A percentile compares a stretch with the other conserved stretches of the same genome.
Evolutionary conservation across 768 basidiomycete genomes (phyloP).

Genomic region (Fomitopsis serialis): DNA sequence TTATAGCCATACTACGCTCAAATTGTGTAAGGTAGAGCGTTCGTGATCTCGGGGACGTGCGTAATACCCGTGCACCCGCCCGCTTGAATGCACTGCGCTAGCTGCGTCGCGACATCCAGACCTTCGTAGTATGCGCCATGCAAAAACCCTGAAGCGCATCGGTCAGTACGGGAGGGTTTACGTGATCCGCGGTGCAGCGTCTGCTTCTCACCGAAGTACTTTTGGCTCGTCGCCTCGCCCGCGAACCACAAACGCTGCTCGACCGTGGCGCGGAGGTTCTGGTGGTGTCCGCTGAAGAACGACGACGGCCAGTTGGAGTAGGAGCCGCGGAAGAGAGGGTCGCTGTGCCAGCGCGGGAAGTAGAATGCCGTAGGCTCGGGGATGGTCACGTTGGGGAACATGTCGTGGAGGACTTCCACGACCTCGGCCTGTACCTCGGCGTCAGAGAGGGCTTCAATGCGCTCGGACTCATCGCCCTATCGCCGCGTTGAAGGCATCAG

Average conservation of each 20-base stretch:
- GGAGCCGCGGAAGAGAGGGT: slow-evolving; percentile 50
- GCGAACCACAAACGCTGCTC: slow-evolving; percentile 51
- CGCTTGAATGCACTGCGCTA: slow-evolving; percentile 23
- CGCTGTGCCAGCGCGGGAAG: slow-evolving; percentile 44
- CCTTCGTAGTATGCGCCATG: slow-evolving; percentile 32
- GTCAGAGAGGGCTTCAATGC: slow-evolving; percentile 49
- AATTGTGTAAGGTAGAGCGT: slow-evolving; percentile 17
- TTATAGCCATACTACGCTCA: background rate
- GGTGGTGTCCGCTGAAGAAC: slow-evolving; percentile 45
- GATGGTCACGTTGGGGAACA: slow-evolving; percentile 48
- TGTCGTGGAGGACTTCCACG: slow-evolving; percentile 43
- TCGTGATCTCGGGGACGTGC: slow-evolving; percentile 18
- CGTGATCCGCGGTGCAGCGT: too few species aligned
- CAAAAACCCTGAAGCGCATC: slow-evolving; percentile 20
- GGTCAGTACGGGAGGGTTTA: too few species aligned
- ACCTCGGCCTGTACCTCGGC: slow-evolving; percentile 45
- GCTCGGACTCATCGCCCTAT: slow-evolving; percentile 53
- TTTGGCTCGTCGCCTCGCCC: slow-evolving; percentile 53
- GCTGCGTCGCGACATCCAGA: slow-evolving; percentile 18
- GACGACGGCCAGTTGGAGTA: slow-evolving; percentile 64
- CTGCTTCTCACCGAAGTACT: slow-evolving; percentile 45
- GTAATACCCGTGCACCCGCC: slow-evolving; percentile 11
- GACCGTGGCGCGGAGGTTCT: slow-evolving; percentile 52
- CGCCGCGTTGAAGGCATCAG: background rate
- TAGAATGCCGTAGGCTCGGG: slow-evolving; percentile 50